Conservation (phyloP, 1,284 basidiomycete genomes). For the Fistulinella cinereoalba region DNA sequence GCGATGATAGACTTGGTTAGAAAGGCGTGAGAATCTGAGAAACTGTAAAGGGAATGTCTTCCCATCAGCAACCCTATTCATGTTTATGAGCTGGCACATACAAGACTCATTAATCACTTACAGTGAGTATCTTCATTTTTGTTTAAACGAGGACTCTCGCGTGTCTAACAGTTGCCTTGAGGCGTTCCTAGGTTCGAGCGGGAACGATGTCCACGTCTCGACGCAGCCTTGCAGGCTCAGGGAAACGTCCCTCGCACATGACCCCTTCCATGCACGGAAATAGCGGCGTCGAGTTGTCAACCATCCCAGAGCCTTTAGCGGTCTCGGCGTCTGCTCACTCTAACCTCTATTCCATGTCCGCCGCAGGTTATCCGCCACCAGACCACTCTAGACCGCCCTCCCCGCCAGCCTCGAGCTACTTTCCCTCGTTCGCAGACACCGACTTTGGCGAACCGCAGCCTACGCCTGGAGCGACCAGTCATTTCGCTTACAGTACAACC, state of each 20-base stretch:
- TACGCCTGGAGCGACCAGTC: constrained; percentile 58
- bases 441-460: constrained; percentile 51
- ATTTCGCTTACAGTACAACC: constrained; percentile 83
- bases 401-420: constrained; percentile 77
- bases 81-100: background rate
- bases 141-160: background rate
- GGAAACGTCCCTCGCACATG: constrained; percentile 21
- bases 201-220: constrained; percentile 30
- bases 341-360: constrained; percentile 12
- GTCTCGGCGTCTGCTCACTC: constrained; percentile 26
- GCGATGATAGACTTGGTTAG: no score
- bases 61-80: constrained; percentile 12
- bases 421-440: constrained; percentile 53
- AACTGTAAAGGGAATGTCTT: constrained; percentile 21
- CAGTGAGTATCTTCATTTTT: background rate
- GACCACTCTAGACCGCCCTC: constrained; percentile 45
- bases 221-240: constrained; percentile 13
- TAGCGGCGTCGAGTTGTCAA: constrained; percentile 13
- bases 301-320: constrained; percentile 10
- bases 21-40: no score
- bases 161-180: background rate
- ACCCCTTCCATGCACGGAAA: constrained; percentile 5
- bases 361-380: constrained; percentile 6
- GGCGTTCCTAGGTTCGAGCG: background rate
- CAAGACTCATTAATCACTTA: background rate